Conservation (phyloP, 108 stramenopile species). For the Skeletonema tropicum region DNA sequence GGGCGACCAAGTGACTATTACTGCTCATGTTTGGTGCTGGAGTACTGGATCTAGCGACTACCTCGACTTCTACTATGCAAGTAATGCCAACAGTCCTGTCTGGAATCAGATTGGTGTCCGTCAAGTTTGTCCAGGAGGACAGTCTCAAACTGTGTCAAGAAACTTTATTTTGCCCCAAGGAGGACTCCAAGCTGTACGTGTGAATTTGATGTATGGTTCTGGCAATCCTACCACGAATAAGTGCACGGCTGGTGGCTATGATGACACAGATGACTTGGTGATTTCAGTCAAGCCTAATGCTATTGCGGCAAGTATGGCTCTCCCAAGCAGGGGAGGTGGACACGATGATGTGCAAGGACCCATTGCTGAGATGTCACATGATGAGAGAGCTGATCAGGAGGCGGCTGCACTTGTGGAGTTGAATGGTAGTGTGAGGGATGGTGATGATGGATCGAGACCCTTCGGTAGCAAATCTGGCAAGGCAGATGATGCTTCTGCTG, state of each 20-base stretch:
- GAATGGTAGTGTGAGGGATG: not conserved
- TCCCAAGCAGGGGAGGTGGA: not conserved
- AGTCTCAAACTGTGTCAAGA: not conserved
- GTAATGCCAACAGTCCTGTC: not conserved
- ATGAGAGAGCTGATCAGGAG: not conserved
- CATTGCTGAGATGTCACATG: not conserved
- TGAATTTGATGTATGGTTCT: not conserved
- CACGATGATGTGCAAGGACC: not conserved
- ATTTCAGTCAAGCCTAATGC: not conserved
- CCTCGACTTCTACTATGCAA: not conserved
- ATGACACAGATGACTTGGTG: not conserved
- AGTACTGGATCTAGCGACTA: not conserved
- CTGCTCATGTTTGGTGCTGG: not conserved
- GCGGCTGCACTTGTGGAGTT: not conserved
- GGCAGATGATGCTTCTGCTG: not conserved
- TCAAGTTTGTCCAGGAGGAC: not conserved
- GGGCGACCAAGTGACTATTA: slow-evolving; percentile 1
- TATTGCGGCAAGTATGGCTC: not conserved
- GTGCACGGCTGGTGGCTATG: not conserved
- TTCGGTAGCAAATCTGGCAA: too few species aligned
- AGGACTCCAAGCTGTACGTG: not conserved
- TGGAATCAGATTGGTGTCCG: not conserved
- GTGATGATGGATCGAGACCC: not conserved
- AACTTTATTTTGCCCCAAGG: not conserved
- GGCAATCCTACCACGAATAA: not conserved